Evolutionary conservation across 352 stramenopile genomes (phyloP).

Genomic region (Pseudoperonospora humuli): DNA sequence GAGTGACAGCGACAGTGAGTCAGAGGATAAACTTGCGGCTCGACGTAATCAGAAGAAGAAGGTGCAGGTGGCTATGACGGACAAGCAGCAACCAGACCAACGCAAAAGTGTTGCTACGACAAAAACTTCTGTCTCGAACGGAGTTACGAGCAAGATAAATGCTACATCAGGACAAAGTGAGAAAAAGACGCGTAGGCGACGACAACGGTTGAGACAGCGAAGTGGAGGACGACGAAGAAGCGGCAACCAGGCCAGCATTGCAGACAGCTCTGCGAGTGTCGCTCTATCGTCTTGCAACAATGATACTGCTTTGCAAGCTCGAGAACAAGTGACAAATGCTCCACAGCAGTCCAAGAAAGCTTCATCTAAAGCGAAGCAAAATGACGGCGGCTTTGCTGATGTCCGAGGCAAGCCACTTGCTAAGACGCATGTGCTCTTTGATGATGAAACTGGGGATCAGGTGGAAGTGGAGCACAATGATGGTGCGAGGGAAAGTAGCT

Average conservation of each 20-base stretch:
- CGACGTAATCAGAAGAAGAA: slow-evolving; percentile 13
- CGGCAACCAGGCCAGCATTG: slow-evolving; percentile 1
- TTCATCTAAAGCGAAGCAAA: neutral
- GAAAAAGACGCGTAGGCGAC: slow-evolving; percentile 18
- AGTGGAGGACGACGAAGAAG: slow-evolving; percentile 9
- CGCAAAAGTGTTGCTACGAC: neutral
- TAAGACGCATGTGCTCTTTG: slow-evolving; percentile 38
- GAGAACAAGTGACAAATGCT: neutral
- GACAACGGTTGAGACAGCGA: slow-evolving; percentile 21
- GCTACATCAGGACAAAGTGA: neutral
- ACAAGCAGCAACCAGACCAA: neutral
- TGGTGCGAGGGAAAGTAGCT: neutral
- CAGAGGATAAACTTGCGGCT: slow-evolving; percentile 1
- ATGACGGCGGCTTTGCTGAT: neutral
- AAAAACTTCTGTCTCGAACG: neutral
- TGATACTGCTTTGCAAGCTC: neutral
- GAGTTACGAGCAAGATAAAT: slow-evolving; percentile 9
- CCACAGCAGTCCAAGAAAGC: neutral
- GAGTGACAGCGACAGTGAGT: slow-evolving; percentile 15
- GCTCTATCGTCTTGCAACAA: neutral
- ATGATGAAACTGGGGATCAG: slow-evolving; percentile 22
- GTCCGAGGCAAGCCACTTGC: slow-evolving; percentile 11
- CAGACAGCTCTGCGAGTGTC: neutral
- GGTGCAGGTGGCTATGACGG: neutral
- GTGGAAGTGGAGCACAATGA: slow-evolving; percentile 7